phyloP scores from a whole-genome alignment of 805 yeast species.

The Ogataea dorogensis region DNA sequence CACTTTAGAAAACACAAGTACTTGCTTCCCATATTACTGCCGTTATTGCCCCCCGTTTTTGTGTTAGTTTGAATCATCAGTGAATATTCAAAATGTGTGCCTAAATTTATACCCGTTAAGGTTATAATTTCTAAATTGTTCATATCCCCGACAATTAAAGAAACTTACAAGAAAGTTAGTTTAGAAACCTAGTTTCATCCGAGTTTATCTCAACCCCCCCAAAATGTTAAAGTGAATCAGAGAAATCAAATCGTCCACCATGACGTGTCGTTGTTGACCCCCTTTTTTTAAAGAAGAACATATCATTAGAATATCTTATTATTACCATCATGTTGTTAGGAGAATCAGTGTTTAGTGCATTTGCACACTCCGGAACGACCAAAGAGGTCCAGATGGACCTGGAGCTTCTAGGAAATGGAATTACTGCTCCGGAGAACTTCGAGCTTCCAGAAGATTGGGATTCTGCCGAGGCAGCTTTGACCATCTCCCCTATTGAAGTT shows the following conservation, averaged over 20 bases:
- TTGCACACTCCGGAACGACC: constrained; percentile 12
- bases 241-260: constrained; percentile 24
- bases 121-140: constrained; percentile 21
- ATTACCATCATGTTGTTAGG: constrained; percentile 31
- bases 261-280: constrained; percentile 22
- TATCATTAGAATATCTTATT: constrained; percentile 4
- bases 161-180: constrained; percentile 17
- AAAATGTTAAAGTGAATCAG: constrained; percentile 27
- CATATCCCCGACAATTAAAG: constrained; percentile 17
- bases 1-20: constrained; percentile 2
- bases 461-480: constrained; percentile 7
- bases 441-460: no score
- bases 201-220: constrained; percentile 16
- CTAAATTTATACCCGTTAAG: constrained; percentile 20
- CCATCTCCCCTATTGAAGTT: constrained; percentile 51
- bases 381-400: constrained; percentile 4
- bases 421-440: no score
- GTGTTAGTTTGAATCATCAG: constrained; percentile 12
- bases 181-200: constrained; percentile 13
- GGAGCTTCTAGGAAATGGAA: no score
- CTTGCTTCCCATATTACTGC: constrained; percentile 1
- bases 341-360: constrained; percentile 33
- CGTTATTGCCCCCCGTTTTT: constrained; percentile 1
- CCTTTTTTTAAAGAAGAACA: constrained; percentile 5
- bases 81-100: constrained; percentile 23